Conservation (phyloP, 305 asterid species). For the Fraxinus ornus region DNA sequence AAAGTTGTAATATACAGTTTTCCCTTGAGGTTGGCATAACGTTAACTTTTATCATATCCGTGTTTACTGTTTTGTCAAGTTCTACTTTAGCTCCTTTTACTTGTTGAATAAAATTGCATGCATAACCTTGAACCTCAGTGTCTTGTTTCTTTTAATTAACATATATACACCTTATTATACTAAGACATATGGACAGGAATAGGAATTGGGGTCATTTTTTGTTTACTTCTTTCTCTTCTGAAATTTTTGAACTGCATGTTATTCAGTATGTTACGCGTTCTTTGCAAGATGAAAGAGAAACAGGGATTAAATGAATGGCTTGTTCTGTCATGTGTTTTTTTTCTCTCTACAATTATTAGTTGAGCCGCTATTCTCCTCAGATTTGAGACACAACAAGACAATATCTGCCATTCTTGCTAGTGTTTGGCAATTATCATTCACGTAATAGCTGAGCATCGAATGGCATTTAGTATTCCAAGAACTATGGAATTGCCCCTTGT, state of each 20-base stretch:
- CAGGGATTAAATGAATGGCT: not conserved
- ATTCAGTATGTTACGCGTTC: not conserved
- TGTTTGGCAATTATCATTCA: not conserved
- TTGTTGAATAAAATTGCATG: not conserved
- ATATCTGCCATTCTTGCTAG: not conserved
- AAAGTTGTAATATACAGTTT: not conserved
- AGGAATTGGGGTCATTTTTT: not conserved
- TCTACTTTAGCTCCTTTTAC: not conserved
- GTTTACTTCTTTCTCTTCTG: not conserved
- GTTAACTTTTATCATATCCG: not conserved
- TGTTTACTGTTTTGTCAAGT: not conserved
- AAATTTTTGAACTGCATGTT: not conserved
- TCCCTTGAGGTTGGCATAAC: not conserved
- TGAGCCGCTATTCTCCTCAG: not conserved
- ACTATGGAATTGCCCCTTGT: not conserved
- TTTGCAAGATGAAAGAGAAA: not conserved
- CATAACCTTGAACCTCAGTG: not conserved
- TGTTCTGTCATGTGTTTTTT: not conserved
- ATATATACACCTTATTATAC: not conserved
- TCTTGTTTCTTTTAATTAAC: not conserved
- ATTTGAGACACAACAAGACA: not conserved
- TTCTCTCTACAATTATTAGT: not conserved
- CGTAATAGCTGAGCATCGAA: not conserved
- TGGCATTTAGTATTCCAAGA: not conserved
- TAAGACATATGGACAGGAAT: not conserved